Evolutionary conservation across 2,329 filamentous ascomycete genomes (phyloP).

Genomic region (Lasiodiplodia theobromae): DNA sequence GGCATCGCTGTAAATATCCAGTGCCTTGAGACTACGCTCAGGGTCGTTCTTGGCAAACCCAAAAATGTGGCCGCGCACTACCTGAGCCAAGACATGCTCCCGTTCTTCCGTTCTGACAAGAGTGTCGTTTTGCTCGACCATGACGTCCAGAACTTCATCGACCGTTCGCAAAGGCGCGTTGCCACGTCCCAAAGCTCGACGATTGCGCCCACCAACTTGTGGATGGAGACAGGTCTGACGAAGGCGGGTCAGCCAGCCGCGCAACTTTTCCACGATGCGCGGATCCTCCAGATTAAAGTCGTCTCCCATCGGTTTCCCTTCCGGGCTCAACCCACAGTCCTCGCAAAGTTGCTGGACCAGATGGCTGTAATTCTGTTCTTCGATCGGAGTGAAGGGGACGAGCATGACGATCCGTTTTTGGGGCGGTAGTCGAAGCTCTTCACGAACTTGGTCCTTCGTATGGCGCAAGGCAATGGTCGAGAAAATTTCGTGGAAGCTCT

Average conservation of each 20-base stretch:
- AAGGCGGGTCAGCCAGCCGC: conserved; percentile 76
- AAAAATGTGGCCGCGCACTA: conserved; percentile 77
- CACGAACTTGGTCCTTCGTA: conserved; percentile 79
- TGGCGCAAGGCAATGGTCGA: conserved; percentile 78
- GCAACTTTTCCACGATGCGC: conserved; percentile 69
- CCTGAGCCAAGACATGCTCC: conserved; percentile 65
- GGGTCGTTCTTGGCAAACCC: conserved; percentile 72
- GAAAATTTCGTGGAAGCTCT: conserved; percentile 74
- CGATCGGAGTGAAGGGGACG: conserved; percentile 86
- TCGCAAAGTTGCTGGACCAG: conserved; percentile 79
- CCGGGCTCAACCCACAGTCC: conserved; percentile 68
- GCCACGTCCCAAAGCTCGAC: conserved; percentile 66
- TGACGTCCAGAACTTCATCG: conserved; percentile 83
- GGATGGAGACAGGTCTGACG: conserved; percentile 87
- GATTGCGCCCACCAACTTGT: conserved; percentile 74
- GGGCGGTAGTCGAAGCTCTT: conserved; percentile 78
- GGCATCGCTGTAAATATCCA: conserved; percentile 71
- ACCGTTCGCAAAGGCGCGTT: conserved; percentile 79
- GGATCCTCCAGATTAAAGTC: conserved; percentile 71
- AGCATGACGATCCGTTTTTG: conserved; percentile 89
- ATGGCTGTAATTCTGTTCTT: conserved; percentile 85
- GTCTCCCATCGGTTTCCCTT: conserved; percentile 67
- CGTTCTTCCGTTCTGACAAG: conserved; percentile 73
- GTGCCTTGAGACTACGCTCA: conserved; percentile 66
- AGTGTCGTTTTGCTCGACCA: conserved; percentile 85